Percentiles rank a stretch among this genome's conserved stretches.
Conservation (phyloP, 2,329 filamentous ascomycete genomes). For the Harringtonia lauricola region DNA sequence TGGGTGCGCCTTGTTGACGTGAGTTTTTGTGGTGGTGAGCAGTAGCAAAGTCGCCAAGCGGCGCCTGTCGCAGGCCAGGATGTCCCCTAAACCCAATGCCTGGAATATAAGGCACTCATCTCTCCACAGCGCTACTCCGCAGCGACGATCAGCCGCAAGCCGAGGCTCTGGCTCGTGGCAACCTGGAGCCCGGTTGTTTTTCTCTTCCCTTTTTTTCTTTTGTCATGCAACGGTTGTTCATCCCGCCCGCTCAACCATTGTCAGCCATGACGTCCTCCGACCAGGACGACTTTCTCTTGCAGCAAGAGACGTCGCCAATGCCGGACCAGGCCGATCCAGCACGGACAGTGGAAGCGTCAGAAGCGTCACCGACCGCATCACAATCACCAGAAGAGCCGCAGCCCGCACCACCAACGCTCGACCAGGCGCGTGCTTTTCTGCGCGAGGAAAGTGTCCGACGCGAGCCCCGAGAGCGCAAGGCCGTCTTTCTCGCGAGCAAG, state of each 20-base stretch:
- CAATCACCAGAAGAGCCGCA: not conserved
- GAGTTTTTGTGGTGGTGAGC: too few relatives aligned
- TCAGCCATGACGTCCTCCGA: constrained; percentile 4
- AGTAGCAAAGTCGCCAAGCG: too few relatives aligned
- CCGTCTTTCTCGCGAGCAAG: constrained; percentile 66
- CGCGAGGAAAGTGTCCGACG: constrained; percentile 61
- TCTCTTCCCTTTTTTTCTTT: not conserved
- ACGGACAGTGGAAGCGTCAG: too few relatives aligned
- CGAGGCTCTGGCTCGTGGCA: constrained; percentile 6
- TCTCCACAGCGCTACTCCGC: too few relatives aligned
- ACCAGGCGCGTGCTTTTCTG: constrained; percentile 67
- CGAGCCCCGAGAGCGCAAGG: constrained; percentile 61
- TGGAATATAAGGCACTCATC: constrained; percentile 1
- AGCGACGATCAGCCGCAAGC: constrained; percentile 2
- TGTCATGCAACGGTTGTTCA: too few relatives aligned
- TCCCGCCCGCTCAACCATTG: too few relatives aligned
- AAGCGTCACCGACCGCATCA: not conserved
- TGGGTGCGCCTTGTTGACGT: too few relatives aligned
- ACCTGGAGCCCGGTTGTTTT: not conserved
- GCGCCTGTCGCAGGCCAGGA: too few relatives aligned
- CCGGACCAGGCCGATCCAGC: too few relatives aligned
- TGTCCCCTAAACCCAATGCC: not conserved
- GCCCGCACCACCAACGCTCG: constrained; percentile 22
- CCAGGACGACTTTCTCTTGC: constrained; percentile 1
- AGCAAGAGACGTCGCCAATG: not conserved